Evolutionary conservation across 208 protist genomes (phyloP).

Genomic region (Trypanosoma lewisi): DNA sequence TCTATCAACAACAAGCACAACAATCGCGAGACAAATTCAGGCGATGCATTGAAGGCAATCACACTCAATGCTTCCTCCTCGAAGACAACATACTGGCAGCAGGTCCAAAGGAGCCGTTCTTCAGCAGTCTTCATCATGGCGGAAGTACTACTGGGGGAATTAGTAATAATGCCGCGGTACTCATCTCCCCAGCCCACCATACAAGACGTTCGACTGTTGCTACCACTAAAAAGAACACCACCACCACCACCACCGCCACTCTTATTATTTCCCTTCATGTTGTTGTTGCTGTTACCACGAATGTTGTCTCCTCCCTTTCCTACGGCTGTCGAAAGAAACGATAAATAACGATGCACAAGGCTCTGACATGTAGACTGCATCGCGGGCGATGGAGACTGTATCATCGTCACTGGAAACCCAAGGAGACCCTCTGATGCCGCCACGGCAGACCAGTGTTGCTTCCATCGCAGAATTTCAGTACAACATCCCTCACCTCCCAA

Average conservation of each 20-base stretch:
- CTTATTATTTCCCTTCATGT: background rate
- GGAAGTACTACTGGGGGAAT: background rate
- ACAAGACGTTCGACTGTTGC: background rate
- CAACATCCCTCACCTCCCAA: slow-evolving; percentile 8
- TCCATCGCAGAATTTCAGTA: slow-evolving; percentile 8
- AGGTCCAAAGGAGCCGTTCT: slow-evolving; percentile 21
- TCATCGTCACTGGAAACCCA: slow-evolving; percentile 18
- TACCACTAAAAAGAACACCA: too few relatives aligned
- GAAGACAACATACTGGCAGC: slow-evolving; percentile 19
- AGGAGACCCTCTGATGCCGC: slow-evolving; percentile 18
- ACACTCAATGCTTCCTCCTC: slow-evolving; percentile 21
- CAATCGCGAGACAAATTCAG: slow-evolving; percentile 8
- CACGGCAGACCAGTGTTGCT: slow-evolving; percentile 11
- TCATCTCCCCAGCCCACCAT: slow-evolving; percentile 21
- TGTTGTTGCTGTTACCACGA: background rate
- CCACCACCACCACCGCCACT: too few relatives aligned
- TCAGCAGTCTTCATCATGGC: background rate
- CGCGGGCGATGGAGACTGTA: background rate
- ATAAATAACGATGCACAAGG: slow-evolving; percentile 17
- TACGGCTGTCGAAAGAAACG: slow-evolving; percentile 3
- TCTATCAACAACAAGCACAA: slow-evolving; percentile 22
- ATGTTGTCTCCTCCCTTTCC: background rate
- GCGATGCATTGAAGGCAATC: slow-evolving; percentile 7
- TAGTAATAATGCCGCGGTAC: slow-evolving; percentile 8
- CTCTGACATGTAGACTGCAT: slow-evolving; percentile 20